Conservation (phyloP, 176 grass and related monocot species). For the Melocanna baccifera region DNA sequence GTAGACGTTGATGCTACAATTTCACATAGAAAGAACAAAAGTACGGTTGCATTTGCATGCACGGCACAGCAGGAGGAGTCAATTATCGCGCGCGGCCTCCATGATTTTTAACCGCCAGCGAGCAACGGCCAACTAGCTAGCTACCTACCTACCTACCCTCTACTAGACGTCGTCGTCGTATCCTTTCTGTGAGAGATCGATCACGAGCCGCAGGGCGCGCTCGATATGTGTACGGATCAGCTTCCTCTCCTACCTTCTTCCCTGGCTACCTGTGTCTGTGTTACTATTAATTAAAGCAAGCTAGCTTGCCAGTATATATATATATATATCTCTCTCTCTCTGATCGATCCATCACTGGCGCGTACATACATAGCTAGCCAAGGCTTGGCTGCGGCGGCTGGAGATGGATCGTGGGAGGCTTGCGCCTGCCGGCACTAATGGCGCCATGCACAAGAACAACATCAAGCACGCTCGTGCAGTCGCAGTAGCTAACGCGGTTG, state of each 20-base stretch:
- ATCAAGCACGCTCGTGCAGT: not conserved
- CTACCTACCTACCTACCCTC: not conserved
- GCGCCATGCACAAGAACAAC: not conserved
- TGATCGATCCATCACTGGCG: too few species aligned
- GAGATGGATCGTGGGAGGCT: not conserved
- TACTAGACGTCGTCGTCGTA: not conserved
- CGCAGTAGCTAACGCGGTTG: not conserved
- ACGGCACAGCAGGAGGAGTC: too few species aligned
- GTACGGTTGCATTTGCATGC: too few species aligned
- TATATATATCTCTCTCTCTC: too few species aligned
- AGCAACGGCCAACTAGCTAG: not conserved
- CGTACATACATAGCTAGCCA: too few species aligned
- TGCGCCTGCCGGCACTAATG: too few species aligned
- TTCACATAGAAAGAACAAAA: too few species aligned
- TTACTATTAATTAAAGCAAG: too few species aligned
- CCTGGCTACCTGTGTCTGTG: not conserved
- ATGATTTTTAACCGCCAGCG: slow-evolving; percentile 25
- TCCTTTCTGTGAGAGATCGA: slow-evolving; percentile 13
- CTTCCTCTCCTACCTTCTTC: not conserved
- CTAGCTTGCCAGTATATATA: too few species aligned
- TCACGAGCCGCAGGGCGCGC: slow-evolving; percentile 38
- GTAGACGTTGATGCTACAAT: too few species aligned
- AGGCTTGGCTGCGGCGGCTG: too few species aligned
- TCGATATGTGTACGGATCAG: not conserved
- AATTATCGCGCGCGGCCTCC: not conserved